Evolutionary conservation across 371 early-diverging fungal genomes (phyloP).

Genomic region (Coemansia sp.): DNA sequence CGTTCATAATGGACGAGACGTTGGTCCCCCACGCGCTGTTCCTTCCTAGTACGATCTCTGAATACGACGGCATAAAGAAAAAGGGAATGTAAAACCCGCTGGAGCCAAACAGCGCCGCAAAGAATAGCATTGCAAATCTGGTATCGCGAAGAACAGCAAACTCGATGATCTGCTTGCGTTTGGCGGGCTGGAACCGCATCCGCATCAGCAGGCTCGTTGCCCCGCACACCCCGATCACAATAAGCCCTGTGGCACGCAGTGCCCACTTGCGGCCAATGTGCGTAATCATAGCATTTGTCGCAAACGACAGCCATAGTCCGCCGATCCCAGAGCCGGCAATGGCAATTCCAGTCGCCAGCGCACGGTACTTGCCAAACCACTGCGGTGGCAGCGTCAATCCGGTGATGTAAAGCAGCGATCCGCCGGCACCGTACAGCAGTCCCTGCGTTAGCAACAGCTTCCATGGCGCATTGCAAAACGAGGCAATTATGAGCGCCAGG

Average conservation of each 20-base stretch:
- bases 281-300: conserved; percentile 37
- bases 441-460: conserved; percentile 69
- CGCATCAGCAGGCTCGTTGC: conserved; percentile 47
- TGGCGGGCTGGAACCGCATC: conserved; percentile 36
- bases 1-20: conserved; percentile 27
- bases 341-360: conserved; percentile 55
- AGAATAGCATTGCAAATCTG: conserved; percentile 25
- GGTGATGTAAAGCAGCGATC: conserved; percentile 66
- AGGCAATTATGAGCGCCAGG: conserved; percentile 57
- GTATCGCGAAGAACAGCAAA: conserved; percentile 30
- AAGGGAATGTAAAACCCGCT: conserved; percentile 51
- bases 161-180: conserved; percentile 30
- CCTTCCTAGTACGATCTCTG: conserved; percentile 15
- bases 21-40: conserved; percentile 17
- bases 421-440: conserved; percentile 65
- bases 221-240: conserved; percentile 33
- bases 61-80: conserved; percentile 46
- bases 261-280: conserved; percentile 44
- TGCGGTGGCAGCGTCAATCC: conserved; percentile 59
- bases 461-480: conserved; percentile 63
- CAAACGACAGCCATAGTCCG: conserved; percentile 52
- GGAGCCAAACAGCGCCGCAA: conserved; percentile 24
- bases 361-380: conserved; percentile 54
- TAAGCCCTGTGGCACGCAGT: conserved; percentile 47
- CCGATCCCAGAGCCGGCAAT: conserved; percentile 56